A percentile compares a stretch with the other conserved stretches of the same genome.
Conservation (phyloP, 1,284 basidiomycete genomes). For the Austroboletus novae-zelandiae region DNA sequence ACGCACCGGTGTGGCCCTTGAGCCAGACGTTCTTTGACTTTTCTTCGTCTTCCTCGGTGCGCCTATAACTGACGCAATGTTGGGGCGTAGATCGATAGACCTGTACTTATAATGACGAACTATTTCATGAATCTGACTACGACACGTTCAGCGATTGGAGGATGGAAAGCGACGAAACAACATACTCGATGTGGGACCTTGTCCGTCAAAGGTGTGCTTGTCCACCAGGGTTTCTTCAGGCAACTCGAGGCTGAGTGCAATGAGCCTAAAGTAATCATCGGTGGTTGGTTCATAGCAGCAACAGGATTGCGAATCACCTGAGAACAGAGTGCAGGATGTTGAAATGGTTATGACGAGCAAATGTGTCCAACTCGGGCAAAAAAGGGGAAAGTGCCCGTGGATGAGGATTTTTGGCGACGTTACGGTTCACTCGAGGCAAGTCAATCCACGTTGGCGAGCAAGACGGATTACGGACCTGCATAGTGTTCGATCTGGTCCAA, state of each 20-base stretch:
- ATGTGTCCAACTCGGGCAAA: conserved; percentile 54
- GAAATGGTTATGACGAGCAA: conserved; percentile 50
- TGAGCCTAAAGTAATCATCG: conserved; percentile 35
- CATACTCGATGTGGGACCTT: conserved; percentile 1
- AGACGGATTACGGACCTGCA: conserved; percentile 38
- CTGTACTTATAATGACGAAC: background rate
- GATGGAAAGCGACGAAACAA: background rate
- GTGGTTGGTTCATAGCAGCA: background rate
- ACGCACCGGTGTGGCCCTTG: conserved; percentile 3
- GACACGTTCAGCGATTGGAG: background rate
- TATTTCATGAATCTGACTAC: conserved; percentile 14
- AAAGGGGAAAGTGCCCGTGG: conserved; percentile 51
- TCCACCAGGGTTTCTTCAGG: conserved; percentile 54
- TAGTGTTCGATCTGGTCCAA: conserved; percentile 57
- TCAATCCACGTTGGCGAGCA: no score
- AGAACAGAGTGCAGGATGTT: conserved; percentile 50
- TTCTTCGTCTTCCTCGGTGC: conserved; percentile 10
- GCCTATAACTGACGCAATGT: conserved; percentile 1
- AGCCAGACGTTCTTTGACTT: background rate
- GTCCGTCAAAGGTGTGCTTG: conserved; percentile 37
- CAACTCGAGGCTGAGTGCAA: conserved; percentile 56
- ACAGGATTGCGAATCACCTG: conserved; percentile 28
- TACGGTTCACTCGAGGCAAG: conserved; percentile 40
- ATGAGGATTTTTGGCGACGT: conserved; percentile 43
- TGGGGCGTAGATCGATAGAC: background rate